phyloP scores from a whole-genome alignment of 768 basidiomycete species.

The Phlebiopsis gigantea region DNA sequence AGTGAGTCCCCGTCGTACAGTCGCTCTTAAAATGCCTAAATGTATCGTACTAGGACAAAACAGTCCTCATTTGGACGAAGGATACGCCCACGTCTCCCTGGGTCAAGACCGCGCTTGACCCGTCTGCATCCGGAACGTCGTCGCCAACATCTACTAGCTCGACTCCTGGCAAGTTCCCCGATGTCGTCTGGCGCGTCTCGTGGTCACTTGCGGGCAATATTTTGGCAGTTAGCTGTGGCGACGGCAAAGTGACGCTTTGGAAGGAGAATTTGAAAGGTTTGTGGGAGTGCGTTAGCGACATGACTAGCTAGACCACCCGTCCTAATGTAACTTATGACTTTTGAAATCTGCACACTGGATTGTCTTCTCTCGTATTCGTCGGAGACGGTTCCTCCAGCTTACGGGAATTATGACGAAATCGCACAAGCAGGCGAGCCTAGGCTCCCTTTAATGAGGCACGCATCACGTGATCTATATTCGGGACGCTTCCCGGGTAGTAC shows the following conservation, averaged over 20 bases:
- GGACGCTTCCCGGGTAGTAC: neutral
- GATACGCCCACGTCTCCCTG: constrained; percentile 69
- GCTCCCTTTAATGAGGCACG: neutral
- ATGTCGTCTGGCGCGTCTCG: constrained; percentile 97
- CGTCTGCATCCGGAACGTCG: constrained; percentile 43
- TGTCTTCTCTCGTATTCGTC: neutral
- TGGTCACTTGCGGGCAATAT: constrained; percentile 98
- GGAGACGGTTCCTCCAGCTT: too few species aligned
- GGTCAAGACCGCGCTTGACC: constrained; percentile 78
- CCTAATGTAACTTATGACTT: constrained; percentile 1
- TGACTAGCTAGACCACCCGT: constrained; percentile 60
- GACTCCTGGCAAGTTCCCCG: constrained; percentile 78
- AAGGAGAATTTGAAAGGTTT: constrained; percentile 93
- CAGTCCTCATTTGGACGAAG: constrained; percentile 89
- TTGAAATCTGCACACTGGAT: neutral
- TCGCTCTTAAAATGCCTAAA: neutral
- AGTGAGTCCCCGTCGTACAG: constrained; percentile 29
- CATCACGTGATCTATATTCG: neutral
- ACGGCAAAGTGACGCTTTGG: constrained; percentile 97
- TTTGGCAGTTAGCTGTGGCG: constrained; percentile 93
- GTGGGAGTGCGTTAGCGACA: constrained; percentile 97
- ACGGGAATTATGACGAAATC: too few species aligned
- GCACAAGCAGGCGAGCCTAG: too few species aligned
- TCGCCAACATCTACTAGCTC: constrained; percentile 37
- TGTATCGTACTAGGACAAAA: constrained; percentile 52